Base-by-base conservation (phyloP, 768 basidiomycete genomes). In the Lentinula sp. region DNA sequence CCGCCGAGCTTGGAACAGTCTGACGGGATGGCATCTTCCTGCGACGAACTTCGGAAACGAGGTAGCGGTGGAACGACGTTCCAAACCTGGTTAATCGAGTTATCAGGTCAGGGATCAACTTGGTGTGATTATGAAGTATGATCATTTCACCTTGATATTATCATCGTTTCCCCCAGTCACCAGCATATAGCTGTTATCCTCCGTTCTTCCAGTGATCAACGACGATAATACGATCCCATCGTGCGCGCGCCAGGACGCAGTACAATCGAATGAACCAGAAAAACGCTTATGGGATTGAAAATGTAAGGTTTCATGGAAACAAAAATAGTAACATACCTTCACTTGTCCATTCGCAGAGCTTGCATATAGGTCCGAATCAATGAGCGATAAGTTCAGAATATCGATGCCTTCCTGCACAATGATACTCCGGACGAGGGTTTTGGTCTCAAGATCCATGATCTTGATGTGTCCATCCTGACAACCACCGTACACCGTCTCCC, bases 401-500 rank as follows among this genome's bases (percentile, higher is more conserved):
- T 96, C 96, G 28, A 88, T 79, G 42, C 84, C 82, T 76, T 94
- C 90, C 65, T 92, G 87, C 1, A 91, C 88, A 16, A 95, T 88
- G 60, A 98, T 88, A 0, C 87, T 93, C 54, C 96, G 78, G 31
- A 98, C 86, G 40, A 91, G 76, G 0, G 93, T 93, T 64, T 85
- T 87, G 0, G 95, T 96, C 70, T 95, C 94, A 7, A 97, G 74
- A 70, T 98, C 95, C 74, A 92, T 84, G 4, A 98, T 87, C 64
- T 89, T 89, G 66, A 98, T 91, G 65, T 90, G 87, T 2, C 96
- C 96, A 64, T 93, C 94, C 73, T 98, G 96, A 66, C 95, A 91
- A 0, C 94, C 96, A 6, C 93, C 96, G 67, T 89, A 97, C 21
- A 98, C 79, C 1, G 92, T 91, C 18, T 91, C 91, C 21, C 87